phyloP scores from a whole-genome alignment of 2,329 filamentous ascomycete genomes.

The Scedosporium dehoogii region DNA sequence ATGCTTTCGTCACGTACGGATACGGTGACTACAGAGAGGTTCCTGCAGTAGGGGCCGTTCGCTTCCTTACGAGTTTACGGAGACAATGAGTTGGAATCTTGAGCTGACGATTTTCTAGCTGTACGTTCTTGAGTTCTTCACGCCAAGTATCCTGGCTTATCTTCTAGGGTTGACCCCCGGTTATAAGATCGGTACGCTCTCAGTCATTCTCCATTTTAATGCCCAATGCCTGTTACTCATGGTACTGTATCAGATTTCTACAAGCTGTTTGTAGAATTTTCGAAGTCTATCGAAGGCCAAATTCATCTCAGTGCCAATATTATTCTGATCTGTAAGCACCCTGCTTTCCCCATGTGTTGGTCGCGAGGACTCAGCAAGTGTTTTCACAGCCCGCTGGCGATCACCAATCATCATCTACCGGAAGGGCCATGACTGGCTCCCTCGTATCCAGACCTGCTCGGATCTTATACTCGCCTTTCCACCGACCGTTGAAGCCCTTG shows the following conservation, averaged over 20 bases:
- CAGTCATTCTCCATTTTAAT: neutral
- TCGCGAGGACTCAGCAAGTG: neutral
- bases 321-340: neutral
- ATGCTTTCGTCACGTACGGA: neutral
- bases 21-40: conserved; percentile 3
- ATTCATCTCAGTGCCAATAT: neutral
- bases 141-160: neutral
- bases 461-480: conserved; percentile 5
- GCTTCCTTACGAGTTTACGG: neutral
- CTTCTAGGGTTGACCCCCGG: neutral
- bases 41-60: neutral
- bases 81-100: neutral
- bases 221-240: neutral
- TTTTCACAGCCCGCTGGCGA: neutral
- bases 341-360: neutral
- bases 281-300: conserved; percentile 1
- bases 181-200: neutral
- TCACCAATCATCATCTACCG: neutral
- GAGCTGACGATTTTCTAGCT: neutral
- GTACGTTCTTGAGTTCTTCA: neutral
- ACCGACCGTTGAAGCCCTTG: neutral
- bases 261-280: neutral
- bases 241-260: neutral
- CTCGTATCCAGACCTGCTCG: neutral
- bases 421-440: neutral